Evolutionary conservation across 2,329 filamentous ascomycete genomes (phyloP).

Genomic region (Sporothrix protearum): DNA sequence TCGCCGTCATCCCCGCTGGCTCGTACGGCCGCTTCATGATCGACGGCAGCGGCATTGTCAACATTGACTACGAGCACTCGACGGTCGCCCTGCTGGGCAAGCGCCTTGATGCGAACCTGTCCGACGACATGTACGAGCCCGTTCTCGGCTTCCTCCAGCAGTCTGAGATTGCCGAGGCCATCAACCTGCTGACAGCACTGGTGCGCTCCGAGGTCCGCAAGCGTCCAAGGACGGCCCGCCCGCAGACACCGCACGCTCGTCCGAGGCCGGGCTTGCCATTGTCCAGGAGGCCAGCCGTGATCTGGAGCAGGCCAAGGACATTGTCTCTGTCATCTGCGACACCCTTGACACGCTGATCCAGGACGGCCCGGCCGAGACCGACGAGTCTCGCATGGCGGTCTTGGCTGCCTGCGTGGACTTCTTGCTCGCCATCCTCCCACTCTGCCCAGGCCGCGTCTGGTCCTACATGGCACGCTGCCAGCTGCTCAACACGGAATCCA

Average conservation of each 20-base stretch:
- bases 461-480: slow-evolving; percentile 80
- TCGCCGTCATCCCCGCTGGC: slow-evolving; percentile 61
- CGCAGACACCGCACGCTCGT: slow-evolving; percentile 25
- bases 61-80: slow-evolving; percentile 76
- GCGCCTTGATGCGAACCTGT: slow-evolving; percentile 64
- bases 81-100: slow-evolving; percentile 75
- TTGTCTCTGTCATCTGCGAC: slow-evolving; percentile 77
- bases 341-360: slow-evolving; percentile 72
- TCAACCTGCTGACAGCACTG: slow-evolving; percentile 69
- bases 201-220: slow-evolving; percentile 52
- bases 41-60: slow-evolving; percentile 70
- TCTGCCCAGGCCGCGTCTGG: slow-evolving; percentile 83
- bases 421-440: slow-evolving; percentile 66
- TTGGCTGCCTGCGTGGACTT: slow-evolving; percentile 73
- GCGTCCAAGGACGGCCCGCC: slow-evolving; percentile 28
- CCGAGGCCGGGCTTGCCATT: slow-evolving; percentile 45
- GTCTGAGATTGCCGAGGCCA: slow-evolving; percentile 67
- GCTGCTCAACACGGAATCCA: slow-evolving; percentile 72
- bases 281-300: slow-evolving; percentile 57
- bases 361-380: slow-evolving; percentile 53
- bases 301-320: slow-evolving; percentile 61
- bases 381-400: slow-evolving; percentile 63
- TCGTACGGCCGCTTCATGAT: slow-evolving; percentile 70
- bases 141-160: slow-evolving; percentile 53
- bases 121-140: slow-evolving; percentile 52